Percentiles rank a stretch among this genome's conserved stretches.
Conservation (phyloP, 1,284 basidiomycete genomes). For the Boletellus deceptivus region DNA sequence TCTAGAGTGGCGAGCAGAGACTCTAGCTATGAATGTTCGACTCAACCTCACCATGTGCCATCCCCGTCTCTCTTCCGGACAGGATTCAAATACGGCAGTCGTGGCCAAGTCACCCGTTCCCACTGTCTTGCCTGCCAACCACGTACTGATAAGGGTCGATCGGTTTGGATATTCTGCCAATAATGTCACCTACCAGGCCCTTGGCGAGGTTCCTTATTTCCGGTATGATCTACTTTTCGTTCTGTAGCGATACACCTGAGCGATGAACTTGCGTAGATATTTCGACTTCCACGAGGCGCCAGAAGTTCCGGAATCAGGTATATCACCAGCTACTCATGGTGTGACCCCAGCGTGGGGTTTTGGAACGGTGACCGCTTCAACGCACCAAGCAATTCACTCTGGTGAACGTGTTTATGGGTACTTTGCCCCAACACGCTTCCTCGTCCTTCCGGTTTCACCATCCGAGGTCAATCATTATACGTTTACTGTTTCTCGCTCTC, state of each 20-base stretch:
- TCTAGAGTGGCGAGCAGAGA: too few species aligned
- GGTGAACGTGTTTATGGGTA: conserved; percentile 67
- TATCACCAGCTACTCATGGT: conserved; percentile 51
- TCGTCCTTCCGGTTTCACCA: conserved; percentile 49
- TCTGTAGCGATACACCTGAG: neutral
- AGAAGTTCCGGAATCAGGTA: conserved; percentile 24
- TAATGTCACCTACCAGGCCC: conserved; percentile 57
- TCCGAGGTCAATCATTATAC: conserved; percentile 49
- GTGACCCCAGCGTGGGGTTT: conserved; percentile 69
- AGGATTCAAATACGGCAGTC: conserved; percentile 17
- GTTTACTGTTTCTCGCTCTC: conserved; percentile 54
- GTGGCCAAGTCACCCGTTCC: conserved; percentile 30
- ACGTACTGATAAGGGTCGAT: conserved; percentile 57
- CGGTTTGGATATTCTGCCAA: conserved; percentile 66
- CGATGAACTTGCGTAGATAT: conserved; percentile 42
- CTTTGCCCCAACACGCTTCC: conserved; percentile 54
- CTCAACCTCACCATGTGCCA: conserved; percentile 33
- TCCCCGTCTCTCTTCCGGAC: conserved; percentile 31
- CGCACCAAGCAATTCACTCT: conserved; percentile 42
- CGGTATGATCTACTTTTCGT: conserved; percentile 36
- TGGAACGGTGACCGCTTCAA: conserved; percentile 50
- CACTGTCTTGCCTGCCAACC: conserved; percentile 38
- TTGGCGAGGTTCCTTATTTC: conserved; percentile 63
- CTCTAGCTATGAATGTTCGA: conserved; percentile 8
- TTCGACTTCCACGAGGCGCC: conserved; percentile 61